phyloP scores from a whole-genome alignment of 148 eudicot genomes.

The Vaccinium corymbosum region DNA sequence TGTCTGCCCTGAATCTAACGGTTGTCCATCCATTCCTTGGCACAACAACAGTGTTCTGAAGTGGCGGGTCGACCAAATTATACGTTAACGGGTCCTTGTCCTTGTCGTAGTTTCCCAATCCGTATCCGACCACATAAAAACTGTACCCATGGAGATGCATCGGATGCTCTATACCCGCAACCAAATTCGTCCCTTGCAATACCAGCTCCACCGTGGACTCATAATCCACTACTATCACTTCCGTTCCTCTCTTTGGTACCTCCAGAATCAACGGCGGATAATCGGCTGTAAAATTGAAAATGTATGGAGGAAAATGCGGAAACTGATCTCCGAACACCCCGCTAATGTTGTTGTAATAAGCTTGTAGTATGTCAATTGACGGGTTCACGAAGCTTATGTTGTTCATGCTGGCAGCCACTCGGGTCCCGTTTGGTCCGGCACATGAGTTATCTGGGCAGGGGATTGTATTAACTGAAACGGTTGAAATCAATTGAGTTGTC shows the following conservation, averaged over 20 bases:
- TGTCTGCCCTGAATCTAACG: slow-evolving; percentile 34
- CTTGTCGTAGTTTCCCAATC: slow-evolving; percentile 35
- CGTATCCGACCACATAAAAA: slow-evolving; percentile 36
- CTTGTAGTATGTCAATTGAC: slow-evolving; percentile 25
- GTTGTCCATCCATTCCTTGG: slow-evolving; percentile 41
- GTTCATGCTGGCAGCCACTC: slow-evolving; percentile 34
- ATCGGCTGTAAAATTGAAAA: slow-evolving; percentile 29
- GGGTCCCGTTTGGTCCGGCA: slow-evolving; percentile 26
- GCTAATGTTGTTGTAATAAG: slow-evolving; percentile 27
- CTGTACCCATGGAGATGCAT: slow-evolving; percentile 44
- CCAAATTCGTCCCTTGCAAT: slow-evolving; percentile 33
- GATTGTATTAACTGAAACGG: slow-evolving; percentile 16
- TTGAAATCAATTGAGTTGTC: not conserved
- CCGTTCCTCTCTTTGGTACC: slow-evolving; percentile 19
- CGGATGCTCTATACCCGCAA: slow-evolving; percentile 39
- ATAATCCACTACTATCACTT: slow-evolving; percentile 25
- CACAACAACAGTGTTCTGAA: slow-evolving; percentile 29
- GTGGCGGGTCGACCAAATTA: slow-evolving; percentile 42
- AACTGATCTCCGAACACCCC: slow-evolving; percentile 27
- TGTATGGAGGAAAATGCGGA: slow-evolving; percentile 25
- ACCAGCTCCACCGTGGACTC: slow-evolving; percentile 32
- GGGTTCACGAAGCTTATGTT: slow-evolving; percentile 20
- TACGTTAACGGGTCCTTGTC: slow-evolving; percentile 31
- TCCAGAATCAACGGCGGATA: slow-evolving; percentile 16
- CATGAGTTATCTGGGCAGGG: slow-evolving; percentile 29